phyloP scores from a whole-genome alignment of 2,329 filamentous ascomycete species.

The Ustulina deusta region DNA sequence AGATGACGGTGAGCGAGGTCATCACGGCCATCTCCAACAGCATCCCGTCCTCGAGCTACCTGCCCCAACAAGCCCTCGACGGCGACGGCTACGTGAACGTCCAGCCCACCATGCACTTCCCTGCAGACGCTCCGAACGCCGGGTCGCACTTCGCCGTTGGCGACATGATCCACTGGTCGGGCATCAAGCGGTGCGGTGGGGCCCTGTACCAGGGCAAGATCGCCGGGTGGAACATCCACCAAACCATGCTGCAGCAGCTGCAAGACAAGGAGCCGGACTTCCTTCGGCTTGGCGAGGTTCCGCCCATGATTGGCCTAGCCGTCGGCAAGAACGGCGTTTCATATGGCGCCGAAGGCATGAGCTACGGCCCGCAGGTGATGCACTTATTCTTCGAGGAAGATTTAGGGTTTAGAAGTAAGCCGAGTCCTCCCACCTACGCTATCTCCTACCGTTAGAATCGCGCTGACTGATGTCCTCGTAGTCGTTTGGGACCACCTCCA shows the following conservation, averaged over 20 bases:
- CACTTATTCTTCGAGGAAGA: slow-evolving; percentile 75
- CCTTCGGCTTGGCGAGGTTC: slow-evolving; percentile 64
- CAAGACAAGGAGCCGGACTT: slow-evolving; percentile 58
- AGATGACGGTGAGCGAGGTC: slow-evolving; percentile 72
- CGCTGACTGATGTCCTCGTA: slow-evolving; percentile 35
- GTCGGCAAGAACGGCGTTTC: slow-evolving; percentile 77
- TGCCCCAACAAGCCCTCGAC: slow-evolving; percentile 70
- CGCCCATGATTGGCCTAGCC: slow-evolving; percentile 77
- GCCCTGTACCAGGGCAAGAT: slow-evolving; percentile 80
- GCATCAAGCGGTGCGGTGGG: slow-evolving; percentile 82
- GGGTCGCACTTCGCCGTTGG: slow-evolving; percentile 75
- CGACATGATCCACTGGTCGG: slow-evolving; percentile 77
- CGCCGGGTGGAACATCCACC: slow-evolving; percentile 75
- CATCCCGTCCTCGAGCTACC: slow-evolving; percentile 70
- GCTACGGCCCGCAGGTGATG: slow-evolving; percentile 72
- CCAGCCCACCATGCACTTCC: slow-evolving; percentile 60
- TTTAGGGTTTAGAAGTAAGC: slow-evolving; percentile 72
- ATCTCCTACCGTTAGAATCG: background rate
- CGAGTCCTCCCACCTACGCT: background rate
- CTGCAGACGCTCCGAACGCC: slow-evolving; percentile 67
- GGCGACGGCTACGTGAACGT: slow-evolving; percentile 75
- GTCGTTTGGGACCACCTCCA: slow-evolving; percentile 52
- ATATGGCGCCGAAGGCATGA: slow-evolving; percentile 70
- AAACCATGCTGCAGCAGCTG: slow-evolving; percentile 64
- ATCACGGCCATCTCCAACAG: slow-evolving; percentile 76